A percentile compares a stretch with the other conserved stretches of the same genome.
phyloP scores from a whole-genome alignment of 2,329 filamentous ascomycete genomes.

The Stachybotrys elegans region DNA sequence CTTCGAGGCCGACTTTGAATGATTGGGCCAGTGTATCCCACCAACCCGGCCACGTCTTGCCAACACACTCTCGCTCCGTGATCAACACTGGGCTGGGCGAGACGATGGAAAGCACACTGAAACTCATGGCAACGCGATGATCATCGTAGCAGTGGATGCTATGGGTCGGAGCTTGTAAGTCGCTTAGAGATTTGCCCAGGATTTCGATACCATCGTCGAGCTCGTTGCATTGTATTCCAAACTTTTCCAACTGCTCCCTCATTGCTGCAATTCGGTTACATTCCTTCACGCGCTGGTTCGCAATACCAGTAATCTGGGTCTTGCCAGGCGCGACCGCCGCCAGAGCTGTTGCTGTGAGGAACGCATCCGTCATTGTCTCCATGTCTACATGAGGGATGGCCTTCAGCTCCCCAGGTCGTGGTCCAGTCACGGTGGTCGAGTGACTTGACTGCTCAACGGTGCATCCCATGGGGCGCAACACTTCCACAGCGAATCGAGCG shows the following conservation, averaged over 20 bases:
- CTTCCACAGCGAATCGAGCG: slow-evolving; percentile 86
- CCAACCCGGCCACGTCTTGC: slow-evolving; percentile 98
- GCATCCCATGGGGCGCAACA: slow-evolving; percentile 91
- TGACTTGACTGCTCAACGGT: slow-evolving; percentile 75
- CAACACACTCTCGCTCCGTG: slow-evolving; percentile 85
- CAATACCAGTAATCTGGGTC: slow-evolving; percentile 88
- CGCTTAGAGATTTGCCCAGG: slow-evolving; percentile 43
- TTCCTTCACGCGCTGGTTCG: slow-evolving; percentile 96
- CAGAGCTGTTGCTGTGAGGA: slow-evolving; percentile 88
- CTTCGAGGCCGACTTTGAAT: slow-evolving; percentile 73
- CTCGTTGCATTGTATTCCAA: slow-evolving; percentile 80
- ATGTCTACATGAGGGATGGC: slow-evolving; percentile 84
- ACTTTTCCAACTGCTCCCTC: slow-evolving; percentile 91
- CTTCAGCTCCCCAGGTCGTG: slow-evolving; percentile 65
- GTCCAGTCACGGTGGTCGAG: slow-evolving; percentile 91
- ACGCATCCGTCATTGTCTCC: slow-evolving; percentile 99
- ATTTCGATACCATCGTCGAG: slow-evolving; percentile 91
- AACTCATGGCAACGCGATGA: slow-evolving; percentile 97
- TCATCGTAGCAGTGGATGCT: slow-evolving; percentile 93
- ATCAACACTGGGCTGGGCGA: slow-evolving; percentile 70
- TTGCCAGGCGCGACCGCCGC: slow-evolving; percentile 81
- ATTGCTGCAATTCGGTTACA: slow-evolving; percentile 96
- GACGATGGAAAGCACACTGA: slow-evolving; percentile 78
- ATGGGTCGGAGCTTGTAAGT: slow-evolving; percentile 50
- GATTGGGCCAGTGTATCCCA: slow-evolving; percentile 82